Evolutionary conservation across 495 filamentous ascomycete genomes (phyloP).

Genomic region (Arthonia radiata): DNA sequence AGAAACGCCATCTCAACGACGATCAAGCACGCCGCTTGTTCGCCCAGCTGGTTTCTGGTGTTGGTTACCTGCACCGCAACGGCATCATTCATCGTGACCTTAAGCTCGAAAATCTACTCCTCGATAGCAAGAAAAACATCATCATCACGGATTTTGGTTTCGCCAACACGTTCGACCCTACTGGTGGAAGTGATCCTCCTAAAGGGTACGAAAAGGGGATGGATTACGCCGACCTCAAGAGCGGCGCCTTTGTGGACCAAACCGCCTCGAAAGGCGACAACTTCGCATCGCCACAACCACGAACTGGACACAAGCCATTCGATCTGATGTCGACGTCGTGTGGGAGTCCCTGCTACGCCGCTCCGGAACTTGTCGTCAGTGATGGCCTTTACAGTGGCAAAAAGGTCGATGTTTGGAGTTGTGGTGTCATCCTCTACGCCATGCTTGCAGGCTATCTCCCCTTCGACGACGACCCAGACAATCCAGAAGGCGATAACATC

Average conservation of each 20-base stretch:
- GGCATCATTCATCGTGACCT: constrained; percentile 95
- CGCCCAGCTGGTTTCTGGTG: constrained; percentile 85
- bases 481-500: constrained; percentile 97
- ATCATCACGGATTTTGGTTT: constrained; percentile 99
- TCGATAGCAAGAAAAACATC: constrained; percentile 93
- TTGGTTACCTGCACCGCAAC: constrained; percentile 96
- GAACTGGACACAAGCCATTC: constrained; percentile 35
- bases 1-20: constrained; percentile 90
- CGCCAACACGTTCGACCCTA: constrained; percentile 84
- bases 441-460: constrained; percentile 98
- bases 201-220: constrained; percentile 28
- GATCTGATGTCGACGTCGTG: constrained; percentile 65
- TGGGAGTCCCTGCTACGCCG: constrained; percentile 83
- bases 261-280: too few relatives aligned
- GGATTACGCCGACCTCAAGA: too few relatives aligned
- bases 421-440: constrained; percentile 94
- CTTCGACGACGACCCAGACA: constrained; percentile 95
- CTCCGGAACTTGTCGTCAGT: constrained; percentile 90
- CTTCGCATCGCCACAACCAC: too few relatives aligned
- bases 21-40: constrained; percentile 73
- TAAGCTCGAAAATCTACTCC: constrained; percentile 86
- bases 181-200: constrained; percentile 76
- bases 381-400: constrained; percentile 91
- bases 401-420: constrained; percentile 98
- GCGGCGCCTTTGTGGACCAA: too few relatives aligned